phyloP scores from a whole-genome alignment of 2,329 filamentous ascomycete genomes.

The Penicillium nordicum region DNA sequence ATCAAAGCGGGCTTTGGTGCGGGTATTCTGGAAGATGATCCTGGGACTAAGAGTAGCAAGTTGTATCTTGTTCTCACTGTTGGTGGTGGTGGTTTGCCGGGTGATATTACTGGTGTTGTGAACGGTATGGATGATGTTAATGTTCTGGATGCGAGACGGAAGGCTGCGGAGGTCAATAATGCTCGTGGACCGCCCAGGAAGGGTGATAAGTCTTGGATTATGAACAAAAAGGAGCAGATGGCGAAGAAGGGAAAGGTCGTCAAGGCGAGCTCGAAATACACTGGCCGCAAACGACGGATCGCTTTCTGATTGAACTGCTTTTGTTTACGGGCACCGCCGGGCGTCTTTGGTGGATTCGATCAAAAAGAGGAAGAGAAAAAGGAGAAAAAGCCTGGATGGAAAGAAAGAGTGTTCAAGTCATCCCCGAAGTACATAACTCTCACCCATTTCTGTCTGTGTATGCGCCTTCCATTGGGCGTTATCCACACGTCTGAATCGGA shows the following conservation, averaged over 20 bases:
- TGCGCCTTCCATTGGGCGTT: not conserved
- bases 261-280: constrained; percentile 89
- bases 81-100: constrained; percentile 62
- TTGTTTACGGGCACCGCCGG: not conserved
- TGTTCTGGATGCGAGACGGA: constrained; percentile 66
- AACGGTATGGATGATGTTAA: constrained; percentile 85
- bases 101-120: constrained; percentile 87
- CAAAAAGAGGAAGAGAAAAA: not conserved
- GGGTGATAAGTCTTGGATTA: constrained; percentile 51
- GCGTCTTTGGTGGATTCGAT: not conserved
- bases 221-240: constrained; percentile 80
- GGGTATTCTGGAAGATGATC: constrained; percentile 90
- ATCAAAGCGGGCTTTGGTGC: constrained; percentile 94
- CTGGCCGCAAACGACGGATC: constrained; percentile 77
- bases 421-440: not conserved
- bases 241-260: constrained; percentile 92
- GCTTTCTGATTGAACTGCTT: constrained; percentile 58
- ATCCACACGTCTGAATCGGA: not conserved
- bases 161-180: constrained; percentile 42
- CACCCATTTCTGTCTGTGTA: not conserved
- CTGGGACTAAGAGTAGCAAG: constrained; percentile 93
- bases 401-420: not conserved
- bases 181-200: constrained; percentile 46
- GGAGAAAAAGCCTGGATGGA: not conserved
- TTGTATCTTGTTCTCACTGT: constrained; percentile 94